Evolutionary conservation across 2,329 filamentous ascomycete genomes (phyloP).

Genomic region (Exophiala bonariae): DNA sequence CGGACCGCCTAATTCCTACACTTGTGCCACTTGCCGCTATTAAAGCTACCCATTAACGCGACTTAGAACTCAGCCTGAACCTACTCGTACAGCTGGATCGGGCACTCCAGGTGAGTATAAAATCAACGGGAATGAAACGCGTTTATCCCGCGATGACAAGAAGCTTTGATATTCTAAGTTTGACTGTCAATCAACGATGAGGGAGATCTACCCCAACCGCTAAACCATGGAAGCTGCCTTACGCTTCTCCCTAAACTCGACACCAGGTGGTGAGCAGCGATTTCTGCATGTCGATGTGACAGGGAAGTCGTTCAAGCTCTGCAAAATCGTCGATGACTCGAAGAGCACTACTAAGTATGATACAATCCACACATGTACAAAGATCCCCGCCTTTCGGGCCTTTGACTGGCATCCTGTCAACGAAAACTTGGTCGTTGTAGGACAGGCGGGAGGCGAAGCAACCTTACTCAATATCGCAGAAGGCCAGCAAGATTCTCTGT

Average conservation of each 20-base stretch:
- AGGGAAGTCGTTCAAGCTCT: slow-evolving; percentile 59
- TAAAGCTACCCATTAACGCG: too few species aligned
- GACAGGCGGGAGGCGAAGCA: slow-evolving; percentile 62
- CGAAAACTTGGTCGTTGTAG: slow-evolving; percentile 59
- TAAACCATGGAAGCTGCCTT: slow-evolving; percentile 66
- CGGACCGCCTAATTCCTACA: too few species aligned
- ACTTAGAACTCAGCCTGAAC: too few species aligned
- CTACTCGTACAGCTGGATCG: too few species aligned
- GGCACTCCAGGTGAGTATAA: too few species aligned
- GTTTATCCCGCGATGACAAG: too few species aligned
- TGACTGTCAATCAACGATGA: too few species aligned
- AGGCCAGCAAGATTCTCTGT: slow-evolving; percentile 44
- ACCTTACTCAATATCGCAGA: slow-evolving; percentile 58
- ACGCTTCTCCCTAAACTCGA: slow-evolving; percentile 63
- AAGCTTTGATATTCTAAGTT: too few species aligned
- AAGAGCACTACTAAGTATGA: slow-evolving; percentile 50
- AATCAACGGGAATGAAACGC: too few species aligned
- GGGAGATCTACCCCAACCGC: too few species aligned
- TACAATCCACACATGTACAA: slow-evolving; percentile 53
- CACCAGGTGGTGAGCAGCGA: slow-evolving; percentile 47
- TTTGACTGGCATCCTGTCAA: slow-evolving; percentile 66
- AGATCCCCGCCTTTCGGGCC: slow-evolving; percentile 61
- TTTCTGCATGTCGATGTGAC: slow-evolving; percentile 64
- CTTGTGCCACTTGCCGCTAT: too few species aligned
- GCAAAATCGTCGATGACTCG: slow-evolving; percentile 47